phyloP scores from a whole-genome alignment of 176 grass and related monocot species.

The Aegilops sharonensis region DNA sequence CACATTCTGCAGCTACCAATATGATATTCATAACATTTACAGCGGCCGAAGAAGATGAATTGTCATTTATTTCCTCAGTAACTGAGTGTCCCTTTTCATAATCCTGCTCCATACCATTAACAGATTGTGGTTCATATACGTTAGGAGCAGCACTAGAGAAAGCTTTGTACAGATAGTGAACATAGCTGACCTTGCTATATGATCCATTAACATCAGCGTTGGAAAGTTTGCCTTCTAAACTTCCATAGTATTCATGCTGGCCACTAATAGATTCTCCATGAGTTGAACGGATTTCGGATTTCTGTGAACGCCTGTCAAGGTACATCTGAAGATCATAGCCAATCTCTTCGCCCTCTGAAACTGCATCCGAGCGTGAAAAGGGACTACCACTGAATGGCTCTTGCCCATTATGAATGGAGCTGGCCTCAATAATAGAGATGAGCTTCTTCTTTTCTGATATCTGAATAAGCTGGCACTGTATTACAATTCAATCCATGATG shows the following conservation, averaged over 20 bases:
- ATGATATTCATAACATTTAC: conserved; percentile 79
- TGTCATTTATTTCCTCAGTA: conserved; percentile 44
- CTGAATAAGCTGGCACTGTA: conserved; percentile 52
- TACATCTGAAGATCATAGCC: conserved; percentile 17
- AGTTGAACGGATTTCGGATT: conserved; percentile 32
- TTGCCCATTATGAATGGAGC: conserved; percentile 49
- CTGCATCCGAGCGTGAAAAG: conserved; percentile 36
- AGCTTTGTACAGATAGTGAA: conserved; percentile 11
- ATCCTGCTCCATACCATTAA: conserved; percentile 35
- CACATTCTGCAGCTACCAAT: conserved; percentile 81
- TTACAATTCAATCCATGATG: conserved; percentile 27
- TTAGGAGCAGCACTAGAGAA: conserved; percentile 35
- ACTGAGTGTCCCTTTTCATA: conserved; percentile 22
- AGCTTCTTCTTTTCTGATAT: conserved; percentile 84
- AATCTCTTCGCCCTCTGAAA: conserved; percentile 26
- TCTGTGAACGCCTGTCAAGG: conserved; percentile 32
- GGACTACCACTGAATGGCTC: conserved; percentile 36
- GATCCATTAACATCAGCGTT: conserved; percentile 36
- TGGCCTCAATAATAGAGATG: conserved; percentile 53
- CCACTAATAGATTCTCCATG: conserved; percentile 35
- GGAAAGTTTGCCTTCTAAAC: conserved; percentile 30
- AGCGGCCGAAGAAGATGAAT: conserved; percentile 38
- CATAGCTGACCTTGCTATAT: conserved; percentile 34
- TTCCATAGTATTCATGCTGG: conserved; percentile 29
- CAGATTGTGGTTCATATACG: conserved; percentile 34